Evolutionary conservation across 1,139 yeast species (phyloP).

Genomic region (Ashbya aceris): DNA sequence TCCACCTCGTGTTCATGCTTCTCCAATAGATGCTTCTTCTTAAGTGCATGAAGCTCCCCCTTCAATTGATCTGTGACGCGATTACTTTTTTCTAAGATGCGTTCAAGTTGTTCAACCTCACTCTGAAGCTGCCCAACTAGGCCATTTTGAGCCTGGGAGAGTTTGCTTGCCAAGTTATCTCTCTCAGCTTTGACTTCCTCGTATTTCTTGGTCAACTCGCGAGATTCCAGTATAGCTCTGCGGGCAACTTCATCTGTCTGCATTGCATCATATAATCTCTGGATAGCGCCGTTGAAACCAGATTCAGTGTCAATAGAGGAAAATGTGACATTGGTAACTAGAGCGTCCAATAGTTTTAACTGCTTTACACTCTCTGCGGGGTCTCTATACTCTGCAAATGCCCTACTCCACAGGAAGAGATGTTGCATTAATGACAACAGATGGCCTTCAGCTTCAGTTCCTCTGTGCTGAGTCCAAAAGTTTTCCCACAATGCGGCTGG

Average conservation of each 20-base stretch:
- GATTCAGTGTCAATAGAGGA: constrained; percentile 62
- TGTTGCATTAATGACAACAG: constrained; percentile 78
- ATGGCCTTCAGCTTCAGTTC: constrained; percentile 63
- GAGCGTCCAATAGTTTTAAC: constrained; percentile 70
- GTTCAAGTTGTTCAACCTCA: constrained; percentile 67
- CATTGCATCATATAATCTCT: constrained; percentile 64
- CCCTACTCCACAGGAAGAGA: constrained; percentile 44
- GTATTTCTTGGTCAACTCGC: constrained; percentile 54
- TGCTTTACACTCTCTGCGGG: constrained; percentile 50
- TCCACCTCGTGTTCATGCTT: constrained; percentile 84
- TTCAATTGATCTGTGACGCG: constrained; percentile 56
- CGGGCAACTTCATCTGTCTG: constrained; percentile 87
- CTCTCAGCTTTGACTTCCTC: constrained; percentile 82
- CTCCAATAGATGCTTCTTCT: constrained; percentile 60
- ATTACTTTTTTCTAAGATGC: constrained; percentile 56
- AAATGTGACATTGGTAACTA: constrained; percentile 72
- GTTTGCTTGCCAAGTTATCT: constrained; percentile 64
- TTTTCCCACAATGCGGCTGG: constrained; percentile 64
- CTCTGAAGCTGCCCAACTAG: constrained; percentile 59
- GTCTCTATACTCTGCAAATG: constrained; percentile 39
- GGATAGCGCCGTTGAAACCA: constrained; percentile 76
- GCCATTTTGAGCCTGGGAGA: constrained; percentile 79
- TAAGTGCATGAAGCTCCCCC: constrained; percentile 60
- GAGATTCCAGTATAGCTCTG: constrained; percentile 65
- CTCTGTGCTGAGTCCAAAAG: constrained; percentile 62